Conservation (phyloP, 2,329 filamentous ascomycete species). For the Botrytis fragariae region DNA sequence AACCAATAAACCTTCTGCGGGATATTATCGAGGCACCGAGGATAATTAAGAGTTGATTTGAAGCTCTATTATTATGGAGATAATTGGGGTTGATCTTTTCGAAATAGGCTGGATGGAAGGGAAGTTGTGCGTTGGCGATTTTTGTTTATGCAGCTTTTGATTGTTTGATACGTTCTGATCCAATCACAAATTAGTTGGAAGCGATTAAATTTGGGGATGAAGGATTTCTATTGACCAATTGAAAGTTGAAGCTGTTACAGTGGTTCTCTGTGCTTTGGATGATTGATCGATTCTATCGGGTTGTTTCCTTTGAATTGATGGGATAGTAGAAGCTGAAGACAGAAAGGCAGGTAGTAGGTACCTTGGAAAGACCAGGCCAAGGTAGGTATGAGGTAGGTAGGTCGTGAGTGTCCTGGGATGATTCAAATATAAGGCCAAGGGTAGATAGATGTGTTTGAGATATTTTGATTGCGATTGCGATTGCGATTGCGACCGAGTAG, state of each 20-base stretch:
- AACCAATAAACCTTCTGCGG: background rate
- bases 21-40: background rate
- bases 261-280: background rate
- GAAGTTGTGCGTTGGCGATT: constrained; percentile 12
- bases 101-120: background rate
- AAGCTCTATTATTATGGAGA: constrained; percentile 9
- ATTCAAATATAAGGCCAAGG: background rate
- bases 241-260: background rate
- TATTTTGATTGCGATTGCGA: background rate
- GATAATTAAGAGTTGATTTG: background rate
- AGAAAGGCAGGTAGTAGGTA: background rate
- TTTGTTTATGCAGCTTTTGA: constrained; percentile 11
- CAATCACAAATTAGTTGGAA: background rate
- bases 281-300: background rate
- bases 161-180: background rate
- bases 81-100: constrained; percentile 7
- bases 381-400: background rate
- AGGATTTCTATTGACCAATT: background rate
- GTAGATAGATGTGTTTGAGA: too few species aligned
- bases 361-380: background rate
- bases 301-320: background rate
- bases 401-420: background rate
- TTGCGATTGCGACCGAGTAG: background rate
- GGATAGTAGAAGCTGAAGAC: background rate
- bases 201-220: background rate